Base-by-base conservation (phyloP, 148 eudicot species). In the Chenopodium album region DNA sequence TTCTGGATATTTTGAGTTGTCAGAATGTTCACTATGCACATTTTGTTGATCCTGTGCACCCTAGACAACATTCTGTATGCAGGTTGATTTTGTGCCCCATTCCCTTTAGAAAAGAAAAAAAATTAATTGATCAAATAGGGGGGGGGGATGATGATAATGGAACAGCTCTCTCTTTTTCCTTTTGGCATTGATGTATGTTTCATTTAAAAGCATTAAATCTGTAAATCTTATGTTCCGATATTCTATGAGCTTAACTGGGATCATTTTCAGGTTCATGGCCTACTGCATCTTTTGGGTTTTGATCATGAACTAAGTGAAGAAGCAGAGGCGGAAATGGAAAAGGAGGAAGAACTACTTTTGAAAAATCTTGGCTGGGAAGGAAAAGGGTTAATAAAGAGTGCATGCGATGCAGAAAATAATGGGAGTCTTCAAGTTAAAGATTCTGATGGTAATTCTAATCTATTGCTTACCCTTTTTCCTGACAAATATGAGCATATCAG, bases 261-360 rank as follows among this genome's bases (percentile, higher is more conserved):
- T 19, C 4, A 12, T 31, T 47, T 78, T 75, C 89, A 93, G 98
- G 93, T 95, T 85, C 99, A 92, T 88, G 99, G 99, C 63, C 85
- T 93, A 80, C 83, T 95, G 71, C 99, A 94, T 89, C 95, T 95
- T 80, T 78, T 95, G 88, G 98, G 98, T 73, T 95, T 90, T 82
- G 98, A 95, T 91, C 99, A 95, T 81, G 98, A 95, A 89, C 71
- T 94, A 56, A 90, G 98, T 82, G 95, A 91, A 37, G 97, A 95
- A 83, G 99, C 98, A 73, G 97, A 94, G 87, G 85, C 87, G 75
- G 99, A 93, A 88, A 95, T 95, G 98, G 94, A 95, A 83, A 81
- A 87, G 66, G 94, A 88, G 86, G 98, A 93, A 81, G 92, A 88
- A 80, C 71, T 78, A 67, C 91, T 95, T 81, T 78, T 95, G 77